These are phyloP conservation scores for Grosmannia huntii DNA, from an alignment of 2,329 filamentous ascomycete species.

Conservation along the genomic window DNA sequence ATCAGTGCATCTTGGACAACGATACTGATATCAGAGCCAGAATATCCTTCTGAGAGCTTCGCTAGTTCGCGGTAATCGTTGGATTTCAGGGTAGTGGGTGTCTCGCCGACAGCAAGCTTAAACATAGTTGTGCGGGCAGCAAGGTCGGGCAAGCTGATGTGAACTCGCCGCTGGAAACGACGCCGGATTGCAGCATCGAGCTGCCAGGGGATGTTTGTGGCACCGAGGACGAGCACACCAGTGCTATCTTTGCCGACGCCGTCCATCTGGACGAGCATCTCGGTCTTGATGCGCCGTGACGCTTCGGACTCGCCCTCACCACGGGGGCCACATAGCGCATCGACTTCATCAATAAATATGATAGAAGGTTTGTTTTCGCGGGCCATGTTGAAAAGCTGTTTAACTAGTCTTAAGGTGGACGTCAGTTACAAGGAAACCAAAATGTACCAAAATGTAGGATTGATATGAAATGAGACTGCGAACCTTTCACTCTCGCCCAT, in stretches of 20 bases:
- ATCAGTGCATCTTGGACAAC: constrained; percentile 93
- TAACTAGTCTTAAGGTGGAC: constrained; percentile 57
- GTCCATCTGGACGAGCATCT: constrained; percentile 97
- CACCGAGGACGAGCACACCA: constrained; percentile 86
- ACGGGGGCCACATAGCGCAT: constrained; percentile 86
- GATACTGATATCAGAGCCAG: constrained; percentile 89
- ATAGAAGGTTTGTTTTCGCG: constrained; percentile 96
- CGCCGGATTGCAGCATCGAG: constrained; percentile 89
- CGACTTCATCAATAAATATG: constrained; percentile 42
- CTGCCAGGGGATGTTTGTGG: constrained; percentile 98
- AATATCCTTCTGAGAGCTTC: constrained; percentile 81
- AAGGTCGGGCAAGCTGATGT: constrained; percentile 83
- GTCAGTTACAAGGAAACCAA: constrained; percentile 11
- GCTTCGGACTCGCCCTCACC: constrained; percentile 95
- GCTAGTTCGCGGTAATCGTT: constrained; percentile 72
- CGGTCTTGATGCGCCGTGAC: constrained; percentile 93
- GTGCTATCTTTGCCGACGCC: constrained; percentile 93
- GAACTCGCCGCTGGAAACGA: constrained; percentile 90
- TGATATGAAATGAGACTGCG: not conserved
- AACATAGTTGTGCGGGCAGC: constrained; percentile 90
- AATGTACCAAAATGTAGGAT: not conserved
- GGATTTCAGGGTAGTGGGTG: constrained; percentile 68
- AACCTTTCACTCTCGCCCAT: constrained; percentile 99
- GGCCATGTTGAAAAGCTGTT: constrained; percentile 94
- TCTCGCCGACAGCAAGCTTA: constrained; percentile 84